Base-by-base conservation (phyloP, 2,329 filamentous ascomycete species). In the Diplodia intermedia region DNA sequence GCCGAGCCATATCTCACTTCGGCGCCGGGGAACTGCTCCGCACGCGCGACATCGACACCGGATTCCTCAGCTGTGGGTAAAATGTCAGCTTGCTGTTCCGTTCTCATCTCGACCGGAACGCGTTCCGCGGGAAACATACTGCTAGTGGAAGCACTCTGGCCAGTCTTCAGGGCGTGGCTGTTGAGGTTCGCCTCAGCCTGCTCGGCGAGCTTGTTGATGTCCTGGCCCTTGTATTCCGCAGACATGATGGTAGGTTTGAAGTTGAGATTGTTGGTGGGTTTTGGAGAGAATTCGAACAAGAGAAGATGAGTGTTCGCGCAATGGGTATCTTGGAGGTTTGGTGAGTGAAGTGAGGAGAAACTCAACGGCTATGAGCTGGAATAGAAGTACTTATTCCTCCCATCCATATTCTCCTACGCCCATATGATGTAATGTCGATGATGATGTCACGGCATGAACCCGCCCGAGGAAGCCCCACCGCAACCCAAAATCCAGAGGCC, bases 171-270 rank as follows among this genome's bases (percentile, higher is more conserved):
- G 15, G 72, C 68, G 40, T 80, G 71, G 9, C 80, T 80, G 75
- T 84, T 83, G 65, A 85, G 77, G 67, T 85, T 82, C 20, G 75
- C 75, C 78, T 85, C 82, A 12, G 83, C 83, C 71, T 84, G 76
- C 72, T 81, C 75, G 65, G 84, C 82, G 72, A 84, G 74, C 33
- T 77, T 74, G 71, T 80, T 63, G 26, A 63, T 31, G 47, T 38
- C 40, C 20, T 63, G 60, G 31, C 60, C 60, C 47, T 63, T 49
- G 26, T 63, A 63, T 8, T 33, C 60, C n/a, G 50, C 50, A 33
- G 60, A 63, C 60, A 63, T 63, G n/a, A 14, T 57, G 4, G 56
- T 12, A 26, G 26, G 38, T 33, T 23, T 38, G 50, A 7, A 11
- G 26, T 50, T 18, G 23, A 29, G 12, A 26, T 26, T 40, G 33